These are phyloP conservation scores for Hyaloscypha hepaticicola DNA, from an alignment of 495 filamentous ascomycete species.

Conservation along the genomic window DNA sequence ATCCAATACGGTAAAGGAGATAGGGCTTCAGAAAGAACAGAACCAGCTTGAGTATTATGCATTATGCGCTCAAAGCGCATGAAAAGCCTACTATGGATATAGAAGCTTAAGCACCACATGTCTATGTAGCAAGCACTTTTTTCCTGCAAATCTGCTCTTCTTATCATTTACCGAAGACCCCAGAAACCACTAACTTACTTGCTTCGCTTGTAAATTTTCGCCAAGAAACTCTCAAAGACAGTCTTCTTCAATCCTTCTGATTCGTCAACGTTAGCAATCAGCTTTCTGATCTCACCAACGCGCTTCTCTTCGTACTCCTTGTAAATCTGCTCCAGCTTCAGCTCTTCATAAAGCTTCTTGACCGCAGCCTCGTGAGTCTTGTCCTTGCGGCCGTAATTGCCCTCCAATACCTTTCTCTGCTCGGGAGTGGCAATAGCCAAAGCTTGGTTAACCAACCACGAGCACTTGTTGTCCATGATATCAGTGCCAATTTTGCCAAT, in stretches of 20 bases:
- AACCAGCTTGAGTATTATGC: not conserved
- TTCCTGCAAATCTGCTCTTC: not conserved
- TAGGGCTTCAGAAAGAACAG: not conserved
- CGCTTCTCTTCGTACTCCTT: slow-evolving; percentile 82
- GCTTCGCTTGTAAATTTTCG: slow-evolving; percentile 96
- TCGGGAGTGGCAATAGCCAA: slow-evolving; percentile 71
- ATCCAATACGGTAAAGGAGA: too few species aligned
- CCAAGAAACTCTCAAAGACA: slow-evolving; percentile 86
- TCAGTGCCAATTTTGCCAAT: slow-evolving; percentile 99
- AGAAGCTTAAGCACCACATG: not conserved
- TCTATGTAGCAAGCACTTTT: not conserved
- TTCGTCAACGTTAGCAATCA: slow-evolving; percentile 83
- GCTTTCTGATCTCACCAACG: slow-evolving; percentile 67
- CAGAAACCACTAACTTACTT: slow-evolving; percentile 59
- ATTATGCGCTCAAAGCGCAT: not conserved
- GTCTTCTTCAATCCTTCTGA: slow-evolving; percentile 80
- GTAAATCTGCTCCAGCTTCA: slow-evolving; percentile 80
- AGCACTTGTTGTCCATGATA: slow-evolving; percentile 99
- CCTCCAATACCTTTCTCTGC: slow-evolving; percentile 78
- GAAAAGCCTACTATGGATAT: not conserved
- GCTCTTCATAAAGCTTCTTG: slow-evolving; percentile 83
- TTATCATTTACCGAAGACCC: not conserved
- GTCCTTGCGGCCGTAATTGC: slow-evolving; percentile 91
- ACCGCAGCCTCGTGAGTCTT: slow-evolving; percentile 72
- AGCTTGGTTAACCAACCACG: slow-evolving; percentile 94